Base-by-base conservation (phyloP, 1,284 basidiomycete genomes). In the Mycosarcoma mackinlayi region DNA sequence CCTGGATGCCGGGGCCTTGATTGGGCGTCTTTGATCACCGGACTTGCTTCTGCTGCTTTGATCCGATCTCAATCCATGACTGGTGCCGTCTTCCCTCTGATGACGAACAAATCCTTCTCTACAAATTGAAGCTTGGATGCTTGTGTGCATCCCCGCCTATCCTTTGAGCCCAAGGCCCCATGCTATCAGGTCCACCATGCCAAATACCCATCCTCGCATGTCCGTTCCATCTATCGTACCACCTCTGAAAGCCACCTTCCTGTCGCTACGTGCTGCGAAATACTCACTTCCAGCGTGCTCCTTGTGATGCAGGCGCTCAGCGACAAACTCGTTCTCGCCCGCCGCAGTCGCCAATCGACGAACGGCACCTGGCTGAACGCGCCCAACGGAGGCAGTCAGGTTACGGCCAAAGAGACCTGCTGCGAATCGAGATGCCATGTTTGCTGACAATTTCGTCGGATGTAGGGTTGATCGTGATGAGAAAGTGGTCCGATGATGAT, bases 201-300 rank as follows among this genome's bases (percentile, higher is more conserved):
- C n/a, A n/a, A n/a, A n/a, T n/a, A n/a, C n/a, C n/a, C n/a, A n/a
- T n/a, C n/a, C n/a, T n/a, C n/a, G n/a, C n/a, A n/a, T n/a, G n/a
- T n/a, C n/a, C n/a, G n/a, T n/a, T n/a, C n/a, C n/a, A n/a, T n/a
- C n/a, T n/a, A 11, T 28, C 38, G 24, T 23, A n/a, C 13, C 6
- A 21, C 8, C 23, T 14, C 11, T n/a, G 7, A 3, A 23, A 25
- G 23, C 18, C 34, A 37, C 3, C 24, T 13, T 14, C 18, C n/a
- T 10, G 23, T 5, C 19, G 3, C 28, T 35, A 21, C 16, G 18
- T 27, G 8, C 24, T 18, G 5, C 35, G 35, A 38, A 4, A 21
- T 30, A 75, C 76, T 68, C 41, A 78, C 76, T 75, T 35, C 33
- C 75, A 58, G 78, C 78, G 53, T 79, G 78, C 47, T 79, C 75